Conservation (phyloP, 73 alveolate genomes). For the Vitrella brassicaformis region DNA sequence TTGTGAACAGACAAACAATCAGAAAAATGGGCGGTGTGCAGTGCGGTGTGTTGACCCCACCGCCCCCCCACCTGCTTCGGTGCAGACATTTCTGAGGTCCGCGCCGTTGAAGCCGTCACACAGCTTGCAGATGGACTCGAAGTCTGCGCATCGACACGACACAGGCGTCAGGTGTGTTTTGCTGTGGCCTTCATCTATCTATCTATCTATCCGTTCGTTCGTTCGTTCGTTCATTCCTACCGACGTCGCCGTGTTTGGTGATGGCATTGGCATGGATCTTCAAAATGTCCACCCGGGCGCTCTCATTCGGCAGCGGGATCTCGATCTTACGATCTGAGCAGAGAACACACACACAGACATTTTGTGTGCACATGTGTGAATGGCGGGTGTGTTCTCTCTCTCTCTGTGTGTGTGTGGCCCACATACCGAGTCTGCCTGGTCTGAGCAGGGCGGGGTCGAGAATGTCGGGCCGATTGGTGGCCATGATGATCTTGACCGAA, state of each 20-base stretch:
- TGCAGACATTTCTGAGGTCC: conserved; percentile 96
- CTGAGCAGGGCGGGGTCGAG: conserved; percentile 97
- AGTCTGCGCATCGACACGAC: neutral
- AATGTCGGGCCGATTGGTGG: conserved; percentile 98
- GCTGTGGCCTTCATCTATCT: no score
- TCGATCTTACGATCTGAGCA: conserved; percentile 56
- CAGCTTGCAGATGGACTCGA: conserved; percentile 64
- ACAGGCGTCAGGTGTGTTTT: no score
- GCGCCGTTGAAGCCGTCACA: conserved; percentile 98
- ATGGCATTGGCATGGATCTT: conserved; percentile 91
- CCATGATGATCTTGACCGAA: conserved; percentile 95
- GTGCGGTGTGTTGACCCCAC: no score
- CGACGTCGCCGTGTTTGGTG: conserved; percentile 95
- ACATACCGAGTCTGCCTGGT: conserved; percentile 92
- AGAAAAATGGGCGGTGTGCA: no score
- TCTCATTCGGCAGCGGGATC: conserved; percentile 95
- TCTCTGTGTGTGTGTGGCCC: no score
- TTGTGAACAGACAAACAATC: neutral
- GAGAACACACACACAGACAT: neutral
- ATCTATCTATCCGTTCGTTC: no score
- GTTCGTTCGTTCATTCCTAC: no score
- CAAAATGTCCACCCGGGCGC: conserved; percentile 74
- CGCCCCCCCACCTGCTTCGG: conserved; percentile 82
- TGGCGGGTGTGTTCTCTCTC: no score
- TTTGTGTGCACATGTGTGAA: neutral